Conservation (phyloP, 2,329 filamentous ascomycete species). For the Monilinia vaccinii-corymbosi region DNA sequence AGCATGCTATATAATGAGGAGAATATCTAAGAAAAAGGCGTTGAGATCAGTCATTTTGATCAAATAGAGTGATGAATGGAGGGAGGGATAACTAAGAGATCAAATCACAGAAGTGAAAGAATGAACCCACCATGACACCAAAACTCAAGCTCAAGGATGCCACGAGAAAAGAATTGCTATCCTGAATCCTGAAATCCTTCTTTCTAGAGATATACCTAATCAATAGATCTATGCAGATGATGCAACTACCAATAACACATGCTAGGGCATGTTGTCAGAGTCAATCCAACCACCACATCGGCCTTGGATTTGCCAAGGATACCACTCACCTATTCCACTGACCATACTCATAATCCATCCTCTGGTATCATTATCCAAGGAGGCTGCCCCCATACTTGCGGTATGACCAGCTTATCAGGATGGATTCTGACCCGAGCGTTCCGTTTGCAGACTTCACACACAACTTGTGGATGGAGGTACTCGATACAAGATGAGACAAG, state of each 20-base stretch:
- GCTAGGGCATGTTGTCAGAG: constrained; percentile 31
- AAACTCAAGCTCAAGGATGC: constrained; percentile 87
- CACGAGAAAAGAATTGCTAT: constrained; percentile 81
- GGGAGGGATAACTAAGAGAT: no score
- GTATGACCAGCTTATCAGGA: background rate
- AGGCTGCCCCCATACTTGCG: constrained; percentile 15
- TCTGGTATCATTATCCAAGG: constrained; percentile 67
- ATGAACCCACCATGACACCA: constrained; percentile 76
- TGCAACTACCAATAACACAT: constrained; percentile 65
- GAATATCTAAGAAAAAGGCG: constrained; percentile 57
- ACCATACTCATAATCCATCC: constrained; percentile 91
- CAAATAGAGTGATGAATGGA: background rate
- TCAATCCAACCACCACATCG: background rate
- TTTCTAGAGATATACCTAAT: constrained; percentile 64
- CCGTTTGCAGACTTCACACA: background rate
- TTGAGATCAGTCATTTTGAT: background rate
- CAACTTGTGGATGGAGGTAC: background rate
- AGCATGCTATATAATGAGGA: constrained; percentile 90
- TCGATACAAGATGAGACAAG: background rate
- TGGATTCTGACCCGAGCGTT: background rate
- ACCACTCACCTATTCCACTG: constrained; percentile 57
- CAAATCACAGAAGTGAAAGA: no score
- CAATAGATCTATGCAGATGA: constrained; percentile 80
- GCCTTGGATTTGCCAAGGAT: background rate
- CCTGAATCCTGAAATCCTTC: constrained; percentile 74